Evolutionary conservation across 805 yeast species (phyloP).

Genomic region (Myxozyma mucilagina): DNA sequence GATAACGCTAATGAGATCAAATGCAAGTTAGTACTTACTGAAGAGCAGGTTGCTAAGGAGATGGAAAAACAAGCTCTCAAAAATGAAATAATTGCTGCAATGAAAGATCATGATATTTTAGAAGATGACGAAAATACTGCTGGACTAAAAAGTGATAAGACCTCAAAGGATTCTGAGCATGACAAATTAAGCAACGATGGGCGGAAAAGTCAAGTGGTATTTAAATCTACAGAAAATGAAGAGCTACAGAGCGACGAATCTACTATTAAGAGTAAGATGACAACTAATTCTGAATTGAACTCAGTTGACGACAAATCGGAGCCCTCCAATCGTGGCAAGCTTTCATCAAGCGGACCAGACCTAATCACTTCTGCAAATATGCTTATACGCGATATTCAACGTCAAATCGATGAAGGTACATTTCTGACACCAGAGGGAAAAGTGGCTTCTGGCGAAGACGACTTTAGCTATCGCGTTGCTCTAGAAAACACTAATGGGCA

Average conservation of each 20-base stretch:
- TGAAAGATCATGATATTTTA: slow-evolving; percentile 21
- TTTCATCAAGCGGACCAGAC: slow-evolving; percentile 8
- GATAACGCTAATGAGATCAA: slow-evolving; percentile 36
- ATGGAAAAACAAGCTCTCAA: slow-evolving; percentile 3
- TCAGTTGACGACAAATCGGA: neutral
- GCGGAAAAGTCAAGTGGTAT: no score
- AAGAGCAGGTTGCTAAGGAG: slow-evolving; percentile 12
- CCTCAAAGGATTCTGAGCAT: no score
- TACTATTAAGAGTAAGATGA: neutral
- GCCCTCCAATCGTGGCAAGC: neutral
- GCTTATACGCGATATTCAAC: slow-evolving; percentile 21
- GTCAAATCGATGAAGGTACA: slow-evolving; percentile 25
- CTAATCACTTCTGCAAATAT: slow-evolving; percentile 20
- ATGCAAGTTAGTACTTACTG: slow-evolving; percentile 31
- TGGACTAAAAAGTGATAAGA: neutral
- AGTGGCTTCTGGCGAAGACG: slow-evolving; percentile 21
- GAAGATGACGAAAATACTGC: neutral
- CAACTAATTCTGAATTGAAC: neutral
- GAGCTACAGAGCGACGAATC: neutral
- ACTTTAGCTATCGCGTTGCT: slow-evolving; percentile 22
- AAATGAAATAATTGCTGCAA: slow-evolving; percentile 13
- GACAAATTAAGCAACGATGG: no score
- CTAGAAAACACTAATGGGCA: slow-evolving; percentile 22
- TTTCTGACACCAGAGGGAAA: slow-evolving; percentile 24
- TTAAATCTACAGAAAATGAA: neutral